Base-by-base conservation (phyloP, 148 eudicot genomes). In the Polygonum maritimum region DNA sequence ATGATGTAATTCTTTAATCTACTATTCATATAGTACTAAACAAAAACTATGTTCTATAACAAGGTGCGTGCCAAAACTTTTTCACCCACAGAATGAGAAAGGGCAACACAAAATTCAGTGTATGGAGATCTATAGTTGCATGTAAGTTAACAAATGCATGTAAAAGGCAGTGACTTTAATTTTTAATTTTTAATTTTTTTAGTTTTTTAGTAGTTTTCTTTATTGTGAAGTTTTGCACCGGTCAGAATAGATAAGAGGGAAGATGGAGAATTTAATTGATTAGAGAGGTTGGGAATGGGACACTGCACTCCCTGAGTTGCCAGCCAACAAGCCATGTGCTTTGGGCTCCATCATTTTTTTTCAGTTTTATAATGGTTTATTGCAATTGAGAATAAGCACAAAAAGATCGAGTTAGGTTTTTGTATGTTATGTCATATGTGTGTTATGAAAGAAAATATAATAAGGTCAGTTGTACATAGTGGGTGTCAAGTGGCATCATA, bases 251-350 rank as follows among this genome's bases (percentile, higher is more conserved):
- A 67, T 67, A 67, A 67, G 18, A 41, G 15, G 71, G 45, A 13
- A 36, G 39, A 63, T 67, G 44, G 45, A 67, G 41, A 67, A 67
- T 67, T 67, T 67, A 16, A 67, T 35, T 35, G 71, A 18, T 67
- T 67, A 22, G 3, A 57, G 63, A 51, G 57, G 4, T 51, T 2
- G 57, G 69, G 69, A 62, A 15, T 2, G 57, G 69, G 69, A 62
- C 26, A 26, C 69, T 62, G 69, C 21, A 26, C 15, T 31, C 38
- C 38, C 44, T 60, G 36, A 60, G 33, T 31, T 60, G 69, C 35
- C 71, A 67, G 21, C 71, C n/a, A 67, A 67, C 71, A 67, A 38
- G 71, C 71, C 71, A 67, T 67, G 71, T 67, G 71, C 71, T 67
- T 67, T 67, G 71, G 45, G 71, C 71, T 67, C 45, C 44, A 67